Base-by-base conservation (phyloP, 192 early-diverging fungal genomes). In the Coemansia sp. region DNA sequence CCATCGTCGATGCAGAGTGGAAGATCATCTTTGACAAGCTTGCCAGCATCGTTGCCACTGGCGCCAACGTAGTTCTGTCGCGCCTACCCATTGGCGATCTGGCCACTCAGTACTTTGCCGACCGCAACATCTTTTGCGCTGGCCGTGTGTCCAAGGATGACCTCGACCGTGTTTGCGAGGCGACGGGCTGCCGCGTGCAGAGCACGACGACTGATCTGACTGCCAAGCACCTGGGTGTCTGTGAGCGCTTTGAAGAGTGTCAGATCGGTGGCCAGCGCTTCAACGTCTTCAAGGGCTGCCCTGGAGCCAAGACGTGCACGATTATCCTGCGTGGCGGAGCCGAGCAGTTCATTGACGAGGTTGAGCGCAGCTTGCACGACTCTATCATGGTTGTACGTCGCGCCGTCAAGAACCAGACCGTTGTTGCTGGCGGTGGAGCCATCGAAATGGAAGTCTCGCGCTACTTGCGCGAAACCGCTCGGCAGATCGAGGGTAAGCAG, bases 31-130 rank as follows among this genome's bases (percentile, higher is more conserved):
- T 95, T 85, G 93, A 97, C 68, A 99, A 99, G 85, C 87, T 99
- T 20, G 96, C 97, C 71, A 92, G 92, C 47, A 98, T 99, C 77
- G 90, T 97, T 34, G 88, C 88, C 13, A 95, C 95, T 55, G 97
- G 96, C 66, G 97, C 97, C 68, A 96, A 97, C 85, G 94, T 99
- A 36, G 97, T 99, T 38, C 87, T 99, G 16, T 98, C 96, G 66
- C 95, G 94, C 74, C 85, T 99, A 67, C 97, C 97, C 15, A 99
- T 99, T 70, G 97, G 97, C 75, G 97, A 99, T 86, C 82, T 99
- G 71, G 97, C 96, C 34, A 99, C 97, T 31, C 97, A 99, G 83
- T 99, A 97, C 89, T 99, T 99, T 90, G 97, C 97, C 62, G 97
- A 99, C 78, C 94, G 97, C 65, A 93, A 95, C 78, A 95, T 99